Evolutionary conservation across 352 stramenopile genomes (phyloP).

Genomic region (Phytopythium oedochilum): DNA sequence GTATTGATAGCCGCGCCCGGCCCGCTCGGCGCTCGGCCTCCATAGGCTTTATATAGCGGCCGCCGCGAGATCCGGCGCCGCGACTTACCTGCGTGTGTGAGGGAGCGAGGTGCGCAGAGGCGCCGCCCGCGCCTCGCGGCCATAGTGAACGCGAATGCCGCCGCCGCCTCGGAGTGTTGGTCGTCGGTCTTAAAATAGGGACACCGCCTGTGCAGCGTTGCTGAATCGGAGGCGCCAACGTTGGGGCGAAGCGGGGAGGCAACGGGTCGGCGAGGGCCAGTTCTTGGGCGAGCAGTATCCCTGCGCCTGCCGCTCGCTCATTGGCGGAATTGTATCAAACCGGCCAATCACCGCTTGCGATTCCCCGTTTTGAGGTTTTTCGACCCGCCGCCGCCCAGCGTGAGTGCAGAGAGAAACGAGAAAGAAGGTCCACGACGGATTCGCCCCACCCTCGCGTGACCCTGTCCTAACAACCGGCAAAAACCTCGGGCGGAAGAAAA

Average conservation of each 20-base stretch:
- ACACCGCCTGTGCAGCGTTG: slow-evolving; percentile 10
- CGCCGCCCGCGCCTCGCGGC: too few species aligned
- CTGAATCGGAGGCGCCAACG: slow-evolving; percentile 22
- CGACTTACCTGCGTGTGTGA: not conserved
- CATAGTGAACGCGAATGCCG: not conserved
- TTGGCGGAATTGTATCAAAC: slow-evolving; percentile 22
- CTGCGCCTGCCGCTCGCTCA: slow-evolving; percentile 5
- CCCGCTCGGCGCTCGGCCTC: too few species aligned
- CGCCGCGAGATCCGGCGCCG: not conserved
- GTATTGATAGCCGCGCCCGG: not conserved
- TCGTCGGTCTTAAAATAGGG: slow-evolving; percentile 1
- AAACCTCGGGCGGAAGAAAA: slow-evolving; percentile 7
- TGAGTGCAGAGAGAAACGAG: slow-evolving; percentile 5
- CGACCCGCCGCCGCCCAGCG: not conserved
- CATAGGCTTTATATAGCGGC: not conserved
- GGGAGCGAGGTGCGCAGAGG: not conserved
- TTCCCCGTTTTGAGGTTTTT: slow-evolving; percentile 19
- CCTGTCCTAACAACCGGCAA: slow-evolving; percentile 5
- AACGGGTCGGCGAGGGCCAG: slow-evolving; percentile 19
- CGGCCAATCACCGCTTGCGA: slow-evolving; percentile 19
- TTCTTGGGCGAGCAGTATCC: slow-evolving; percentile 12
- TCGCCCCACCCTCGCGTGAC: not conserved
- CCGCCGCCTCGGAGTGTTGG: not conserved
- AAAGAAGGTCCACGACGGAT: slow-evolving; percentile 3
- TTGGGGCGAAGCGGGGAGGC: slow-evolving; percentile 6